These are phyloP conservation scores for Phytophthora pseudosyringae DNA, from an alignment of 352 stramenopile genomes.

Conservation along the genomic window DNA sequence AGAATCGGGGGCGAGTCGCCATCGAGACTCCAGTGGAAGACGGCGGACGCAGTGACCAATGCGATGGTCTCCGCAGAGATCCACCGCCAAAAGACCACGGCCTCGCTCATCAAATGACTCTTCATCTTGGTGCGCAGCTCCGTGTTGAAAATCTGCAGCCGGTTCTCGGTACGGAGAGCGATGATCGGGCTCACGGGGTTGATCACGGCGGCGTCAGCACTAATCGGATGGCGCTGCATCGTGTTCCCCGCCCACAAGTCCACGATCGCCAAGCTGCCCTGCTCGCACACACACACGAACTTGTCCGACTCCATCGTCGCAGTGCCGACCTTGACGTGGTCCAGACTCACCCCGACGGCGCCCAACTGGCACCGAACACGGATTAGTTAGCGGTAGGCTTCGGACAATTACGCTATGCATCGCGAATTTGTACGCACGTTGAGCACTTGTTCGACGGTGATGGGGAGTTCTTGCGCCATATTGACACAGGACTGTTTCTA, in stretches of 20 bases:
- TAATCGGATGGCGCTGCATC: slow-evolving; percentile 95
- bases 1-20: slow-evolving; percentile 92
- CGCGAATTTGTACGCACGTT: slow-evolving; percentile 66
- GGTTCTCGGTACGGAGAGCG: slow-evolving; percentile 85
- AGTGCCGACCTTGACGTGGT: slow-evolving; percentile 94
- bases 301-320: slow-evolving; percentile 99
- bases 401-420: background rate
- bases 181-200: slow-evolving; percentile 96
- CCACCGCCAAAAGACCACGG: slow-evolving; percentile 99
- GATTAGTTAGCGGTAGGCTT: slow-evolving; percentile 8
- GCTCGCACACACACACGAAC: slow-evolving; percentile 94
- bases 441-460: slow-evolving; percentile 90
- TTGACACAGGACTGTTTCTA: slow-evolving; percentile 13
- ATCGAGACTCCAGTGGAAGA: slow-evolving; percentile 99
- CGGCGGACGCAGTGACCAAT: slow-evolving; percentile 95
- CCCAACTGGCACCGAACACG: slow-evolving; percentile 57
- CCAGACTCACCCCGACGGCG: slow-evolving; percentile 86
- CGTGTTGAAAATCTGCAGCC: slow-evolving; percentile 99
- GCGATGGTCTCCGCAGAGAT: slow-evolving; percentile 97
- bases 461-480: slow-evolving; percentile 90
- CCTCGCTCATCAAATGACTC: slow-evolving; percentile 91
- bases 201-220: slow-evolving; percentile 99
- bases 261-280: slow-evolving; percentile 92
- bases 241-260: slow-evolving; percentile 90
- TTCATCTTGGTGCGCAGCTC: slow-evolving; percentile 99